A percentile compares a stretch with the other conserved stretches of the same genome.
Evolutionary conservation across 768 basidiomycete species (phyloP).

Genomic region (Roridomyces roridus): DNA sequence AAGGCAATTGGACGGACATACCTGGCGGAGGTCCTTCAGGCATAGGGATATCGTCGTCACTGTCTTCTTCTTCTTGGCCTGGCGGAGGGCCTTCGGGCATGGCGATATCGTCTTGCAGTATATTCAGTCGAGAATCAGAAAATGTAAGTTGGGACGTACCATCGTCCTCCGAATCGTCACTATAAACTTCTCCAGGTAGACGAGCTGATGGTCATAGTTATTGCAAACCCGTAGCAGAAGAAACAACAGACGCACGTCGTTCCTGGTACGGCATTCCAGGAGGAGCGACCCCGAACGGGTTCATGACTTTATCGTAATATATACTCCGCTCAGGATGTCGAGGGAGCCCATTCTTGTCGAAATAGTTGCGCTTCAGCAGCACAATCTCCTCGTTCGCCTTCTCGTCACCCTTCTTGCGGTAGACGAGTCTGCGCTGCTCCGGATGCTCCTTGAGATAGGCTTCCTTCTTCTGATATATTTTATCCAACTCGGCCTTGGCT

Average conservation of each 20-base stretch:
- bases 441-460: slow-evolving; percentile 94
- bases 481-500: slow-evolving; percentile 79
- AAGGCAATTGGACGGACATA: slow-evolving; percentile 7
- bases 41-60: slow-evolving; percentile 89
- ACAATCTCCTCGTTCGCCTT: slow-evolving; percentile 48
- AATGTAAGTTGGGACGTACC: slow-evolving; percentile 31
- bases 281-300: slow-evolving; percentile 91
- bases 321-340: slow-evolving; percentile 91
- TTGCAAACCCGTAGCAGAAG: slow-evolving; percentile 1
- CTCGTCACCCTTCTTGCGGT: slow-evolving; percentile 54
- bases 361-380: slow-evolving; percentile 64
- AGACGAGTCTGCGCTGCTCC: slow-evolving; percentile 88
- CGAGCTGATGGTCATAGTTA: slow-evolving; percentile 49
- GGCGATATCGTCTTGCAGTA: slow-evolving; percentile 52
- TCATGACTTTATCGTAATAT: slow-evolving; percentile 93
- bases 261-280: slow-evolving; percentile 98
- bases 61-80: slow-evolving; percentile 52
- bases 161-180: slow-evolving; percentile 58
- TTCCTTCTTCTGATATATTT: slow-evolving; percentile 86
- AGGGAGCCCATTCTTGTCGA: slow-evolving; percentile 85
- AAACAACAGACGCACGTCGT: slow-evolving; percentile 65
- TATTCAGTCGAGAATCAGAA: not conserved
- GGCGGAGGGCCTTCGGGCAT: slow-evolving; percentile 75
- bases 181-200: slow-evolving; percentile 65
- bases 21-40: slow-evolving; percentile 80